phyloP scores from a whole-genome alignment of 2,329 filamentous ascomycete species.

The Paecilomyces variotii region DNA sequence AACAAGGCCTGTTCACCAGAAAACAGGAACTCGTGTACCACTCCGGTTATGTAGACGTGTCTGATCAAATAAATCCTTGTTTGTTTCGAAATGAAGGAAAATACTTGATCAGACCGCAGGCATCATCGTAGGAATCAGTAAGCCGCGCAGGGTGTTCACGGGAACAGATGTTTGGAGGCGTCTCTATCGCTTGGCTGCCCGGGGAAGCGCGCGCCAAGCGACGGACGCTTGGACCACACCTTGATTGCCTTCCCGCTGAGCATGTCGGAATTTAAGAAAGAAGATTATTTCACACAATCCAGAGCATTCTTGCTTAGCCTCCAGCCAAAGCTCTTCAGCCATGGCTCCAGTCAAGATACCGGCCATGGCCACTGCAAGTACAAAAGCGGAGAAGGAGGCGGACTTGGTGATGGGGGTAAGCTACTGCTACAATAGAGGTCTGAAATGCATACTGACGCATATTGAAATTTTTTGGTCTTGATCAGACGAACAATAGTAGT shows the following conservation, averaged over 20 bases:
- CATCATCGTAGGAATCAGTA: background rate
- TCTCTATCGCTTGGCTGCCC: background rate
- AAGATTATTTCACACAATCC: background rate
- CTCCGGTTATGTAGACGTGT: background rate
- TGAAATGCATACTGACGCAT: slow-evolving; percentile 1
- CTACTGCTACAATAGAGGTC: slow-evolving; percentile 6
- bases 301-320: background rate
- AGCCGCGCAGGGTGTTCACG: background rate
- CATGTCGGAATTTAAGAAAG: background rate
- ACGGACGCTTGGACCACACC: slow-evolving; percentile 31
- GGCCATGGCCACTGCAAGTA: slow-evolving; percentile 10
- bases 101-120: background rate
- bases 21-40: background rate
- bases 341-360: slow-evolving; percentile 3
- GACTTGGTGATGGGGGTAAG: slow-evolving; percentile 48
- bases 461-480: slow-evolving; percentile 3
- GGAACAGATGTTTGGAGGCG: slow-evolving; percentile 1
- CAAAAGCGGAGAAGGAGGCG: slow-evolving; percentile 36
- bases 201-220: slow-evolving; percentile 21
- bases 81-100: background rate
- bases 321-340: background rate
- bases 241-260: slow-evolving; percentile 18
- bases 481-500: slow-evolving; percentile 77
- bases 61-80: background rate
- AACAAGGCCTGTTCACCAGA: background rate